Conservation (phyloP, 108 stramenopile genomes). For the Epipyxis sp. region DNA sequence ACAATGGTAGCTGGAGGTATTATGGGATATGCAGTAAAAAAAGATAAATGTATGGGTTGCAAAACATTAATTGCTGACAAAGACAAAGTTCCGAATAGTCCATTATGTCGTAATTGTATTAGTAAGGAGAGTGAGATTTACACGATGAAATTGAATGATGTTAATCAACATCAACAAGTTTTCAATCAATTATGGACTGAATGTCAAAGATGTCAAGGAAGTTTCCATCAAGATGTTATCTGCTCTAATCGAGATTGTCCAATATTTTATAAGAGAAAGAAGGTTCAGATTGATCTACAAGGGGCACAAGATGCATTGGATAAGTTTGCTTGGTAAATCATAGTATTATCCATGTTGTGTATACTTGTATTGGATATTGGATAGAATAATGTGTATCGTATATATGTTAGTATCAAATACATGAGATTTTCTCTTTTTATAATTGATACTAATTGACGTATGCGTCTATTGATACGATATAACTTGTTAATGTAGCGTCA, state of each 20-base stretch:
- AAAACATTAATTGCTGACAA: conserved; percentile 73
- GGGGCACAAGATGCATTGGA: conserved; percentile 82
- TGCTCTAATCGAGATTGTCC: conserved; percentile 97
- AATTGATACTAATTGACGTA: no score
- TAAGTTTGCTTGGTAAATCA: conserved; percentile 72
- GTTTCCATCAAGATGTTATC: conserved; percentile 87
- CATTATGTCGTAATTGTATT: conserved; percentile 82
- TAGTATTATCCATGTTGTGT: no score
- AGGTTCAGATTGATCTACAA: conserved; percentile 89
- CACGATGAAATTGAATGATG: conserved; percentile 71
- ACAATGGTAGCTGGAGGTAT: conserved; percentile 87
- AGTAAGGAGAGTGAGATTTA: conserved; percentile 85
- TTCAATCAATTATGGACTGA: conserved; percentile 85
- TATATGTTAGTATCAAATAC: no score
- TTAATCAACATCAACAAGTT: conserved; percentile 74
- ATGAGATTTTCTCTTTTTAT: no score
- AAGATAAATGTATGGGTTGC: conserved; percentile 86
- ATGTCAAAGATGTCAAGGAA: conserved; percentile 95
- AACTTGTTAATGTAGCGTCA: no score
- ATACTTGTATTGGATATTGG: no score
- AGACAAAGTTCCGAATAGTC: conserved; percentile 53
- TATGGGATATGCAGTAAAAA: conserved; percentile 94
- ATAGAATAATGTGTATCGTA: no score
- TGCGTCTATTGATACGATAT: no score
- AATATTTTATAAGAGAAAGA: conserved; percentile 96